These are phyloP conservation scores for Dactylella cylindrospora DNA, from an alignment of 2,329 filamentous ascomycete genomes.

Conservation along the genomic window DNA sequence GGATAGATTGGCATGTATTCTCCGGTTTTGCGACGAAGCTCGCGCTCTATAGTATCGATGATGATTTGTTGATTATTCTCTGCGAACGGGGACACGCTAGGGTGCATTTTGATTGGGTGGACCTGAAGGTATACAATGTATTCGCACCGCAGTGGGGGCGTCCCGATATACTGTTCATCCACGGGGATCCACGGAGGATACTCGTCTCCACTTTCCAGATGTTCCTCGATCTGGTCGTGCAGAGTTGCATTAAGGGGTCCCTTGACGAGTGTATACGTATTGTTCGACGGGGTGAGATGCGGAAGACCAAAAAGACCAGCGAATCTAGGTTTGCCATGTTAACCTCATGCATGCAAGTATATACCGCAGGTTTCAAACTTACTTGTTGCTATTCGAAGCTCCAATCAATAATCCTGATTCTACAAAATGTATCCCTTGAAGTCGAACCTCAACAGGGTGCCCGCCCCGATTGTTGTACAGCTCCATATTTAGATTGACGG, in stretches of 20 bases:
- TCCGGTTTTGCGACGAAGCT: conserved; percentile 64
- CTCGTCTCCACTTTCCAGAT: conserved; percentile 60
- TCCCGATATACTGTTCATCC: conserved; percentile 56
- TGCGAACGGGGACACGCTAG: conserved; percentile 15
- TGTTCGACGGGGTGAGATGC: conserved; percentile 68
- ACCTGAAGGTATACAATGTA: conserved; percentile 84
- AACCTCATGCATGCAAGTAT: too few species aligned
- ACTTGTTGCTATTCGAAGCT: conserved; percentile 90
- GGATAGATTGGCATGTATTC: conserved; percentile 58
- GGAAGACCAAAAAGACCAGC: conserved; percentile 87
- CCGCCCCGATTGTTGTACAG: conserved; percentile 45
- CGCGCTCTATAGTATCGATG: conserved; percentile 59
- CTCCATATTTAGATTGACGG: conserved; percentile 46
- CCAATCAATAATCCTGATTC: conserved; percentile 76
- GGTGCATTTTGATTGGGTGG: conserved; percentile 55
- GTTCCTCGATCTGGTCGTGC: conserved; percentile 65
- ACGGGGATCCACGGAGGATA: conserved; percentile 72
- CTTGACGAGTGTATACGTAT: conserved; percentile 57
- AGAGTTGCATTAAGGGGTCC: conserved; percentile 73
- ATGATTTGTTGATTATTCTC: conserved; percentile 47
- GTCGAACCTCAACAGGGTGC: conserved; percentile 61
- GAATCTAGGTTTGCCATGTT: conserved; percentile 55
- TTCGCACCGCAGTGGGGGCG: conserved; percentile 75
- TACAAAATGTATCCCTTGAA: conserved; percentile 85
- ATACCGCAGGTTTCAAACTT: too few species aligned